These are phyloP conservation scores for Pseudonitzschia delicatissima DNA, from an alignment of 108 stramenopile species.

Conservation along the genomic window DNA sequence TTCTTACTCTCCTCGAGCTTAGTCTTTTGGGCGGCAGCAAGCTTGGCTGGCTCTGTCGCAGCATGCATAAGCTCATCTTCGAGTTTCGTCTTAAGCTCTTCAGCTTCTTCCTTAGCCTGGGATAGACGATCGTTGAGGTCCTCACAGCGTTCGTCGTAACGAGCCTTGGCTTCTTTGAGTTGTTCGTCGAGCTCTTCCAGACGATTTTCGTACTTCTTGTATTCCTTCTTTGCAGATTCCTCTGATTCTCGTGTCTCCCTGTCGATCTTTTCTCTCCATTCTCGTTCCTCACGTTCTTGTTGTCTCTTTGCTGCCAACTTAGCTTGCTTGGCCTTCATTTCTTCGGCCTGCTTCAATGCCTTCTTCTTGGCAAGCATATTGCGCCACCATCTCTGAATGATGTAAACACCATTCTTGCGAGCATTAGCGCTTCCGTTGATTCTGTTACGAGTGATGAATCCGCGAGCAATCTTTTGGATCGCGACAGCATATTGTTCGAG, in stretches of 20 bases:
- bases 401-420: constrained; percentile 37
- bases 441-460: constrained; percentile 31
- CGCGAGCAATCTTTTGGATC: constrained; percentile 41
- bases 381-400: constrained; percentile 55
- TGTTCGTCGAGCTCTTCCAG: constrained; percentile 38
- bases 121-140: constrained; percentile 35
- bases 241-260: constrained; percentile 33
- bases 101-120: constrained; percentile 24
- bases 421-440: constrained; percentile 25
- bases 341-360: constrained; percentile 30
- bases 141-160: constrained; percentile 26
- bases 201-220: constrained; percentile 45
- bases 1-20: constrained; percentile 48
- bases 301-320: constrained; percentile 26
- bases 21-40: constrained; percentile 39
- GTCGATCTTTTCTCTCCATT: constrained; percentile 25
- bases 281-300: constrained; percentile 32
- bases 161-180: constrained; percentile 35
- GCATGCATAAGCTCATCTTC: constrained; percentile 33
- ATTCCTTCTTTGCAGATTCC: constrained; percentile 37
- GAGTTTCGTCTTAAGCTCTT: constrained; percentile 29
- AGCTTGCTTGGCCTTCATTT: constrained; percentile 17
- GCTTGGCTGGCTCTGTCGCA: constrained; percentile 28
- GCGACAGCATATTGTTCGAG: constrained; percentile 60
- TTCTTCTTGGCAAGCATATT: constrained; percentile 30